Evolutionary conservation across 2,329 filamentous ascomycete species (phyloP).

Genomic region (Neonectria neomacrospora): DNA sequence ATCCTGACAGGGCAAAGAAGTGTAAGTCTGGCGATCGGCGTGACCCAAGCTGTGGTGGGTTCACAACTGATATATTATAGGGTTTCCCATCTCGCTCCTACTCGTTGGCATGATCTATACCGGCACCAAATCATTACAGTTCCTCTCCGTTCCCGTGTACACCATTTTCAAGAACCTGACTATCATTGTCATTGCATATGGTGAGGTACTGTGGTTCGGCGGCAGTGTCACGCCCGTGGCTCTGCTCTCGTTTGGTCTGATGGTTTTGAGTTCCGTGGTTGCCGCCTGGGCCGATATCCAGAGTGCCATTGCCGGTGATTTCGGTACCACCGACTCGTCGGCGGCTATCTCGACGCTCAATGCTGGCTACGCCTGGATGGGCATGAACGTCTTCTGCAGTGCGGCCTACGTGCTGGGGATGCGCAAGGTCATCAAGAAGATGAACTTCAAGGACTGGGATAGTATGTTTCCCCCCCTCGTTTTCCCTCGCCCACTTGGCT

Average conservation of each 20-base stretch:
- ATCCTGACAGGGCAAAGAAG: constrained; percentile 88
- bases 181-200: constrained; percentile 98
- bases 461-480: constrained; percentile 71
- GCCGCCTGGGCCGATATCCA: constrained; percentile 98
- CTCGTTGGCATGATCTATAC: constrained; percentile 99
- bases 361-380: constrained; percentile 97
- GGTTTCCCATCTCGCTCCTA: constrained; percentile 96
- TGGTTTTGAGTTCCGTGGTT: constrained; percentile 94
- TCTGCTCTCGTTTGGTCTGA: constrained; percentile 92
- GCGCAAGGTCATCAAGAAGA: constrained; percentile 99
- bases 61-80: constrained; percentile 57
- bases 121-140: constrained; percentile 93
- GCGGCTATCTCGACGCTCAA: constrained; percentile 89
- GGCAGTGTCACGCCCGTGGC: constrained; percentile 88
- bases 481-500: background rate
- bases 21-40: constrained; percentile 68
- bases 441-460: constrained; percentile 99
- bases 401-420: constrained; percentile 90
- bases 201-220: constrained; percentile 98
- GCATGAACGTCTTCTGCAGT: constrained; percentile 94
- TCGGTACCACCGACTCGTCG: constrained; percentile 68
- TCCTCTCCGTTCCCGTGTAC: constrained; percentile 96
- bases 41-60: background rate
- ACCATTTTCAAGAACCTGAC: constrained; percentile 99
- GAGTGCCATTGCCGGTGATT: constrained; percentile 76